A percentile compares a stretch with the other conserved stretches of the same genome.
Conservation (phyloP, 2,329 filamentous ascomycete genomes). For the Botrytis porri region DNA sequence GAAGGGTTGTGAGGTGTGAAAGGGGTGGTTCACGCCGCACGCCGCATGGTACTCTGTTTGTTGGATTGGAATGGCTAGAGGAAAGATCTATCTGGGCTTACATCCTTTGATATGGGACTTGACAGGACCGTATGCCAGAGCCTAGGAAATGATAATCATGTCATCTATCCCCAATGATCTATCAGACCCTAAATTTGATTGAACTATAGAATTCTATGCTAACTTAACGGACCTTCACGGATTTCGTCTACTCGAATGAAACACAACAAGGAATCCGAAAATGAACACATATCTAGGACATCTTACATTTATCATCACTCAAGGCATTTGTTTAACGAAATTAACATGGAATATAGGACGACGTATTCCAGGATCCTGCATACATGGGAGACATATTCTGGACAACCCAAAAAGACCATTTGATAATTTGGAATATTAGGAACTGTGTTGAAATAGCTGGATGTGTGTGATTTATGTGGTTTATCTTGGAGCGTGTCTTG, state of each 20-base stretch:
- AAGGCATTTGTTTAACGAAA: neutral
- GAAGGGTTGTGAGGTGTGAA: neutral
- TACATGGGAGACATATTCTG: neutral
- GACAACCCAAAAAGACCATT: neutral
- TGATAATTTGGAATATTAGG: neutral
- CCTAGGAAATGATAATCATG: neutral
- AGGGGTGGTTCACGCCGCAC: neutral
- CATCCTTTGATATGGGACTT: neutral
- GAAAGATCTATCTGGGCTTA: neutral
- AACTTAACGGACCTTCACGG: neutral
- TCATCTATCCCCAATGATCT: neutral
- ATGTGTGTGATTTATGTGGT: neutral
- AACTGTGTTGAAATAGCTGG: neutral
- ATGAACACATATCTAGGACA: neutral
- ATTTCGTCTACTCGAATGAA: neutral
- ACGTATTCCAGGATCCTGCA: neutral
- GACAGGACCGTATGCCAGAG: neutral
- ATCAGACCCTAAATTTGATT: neutral
- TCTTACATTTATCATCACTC: neutral
- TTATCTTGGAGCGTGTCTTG: neutral
- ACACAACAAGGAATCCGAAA: neutral
- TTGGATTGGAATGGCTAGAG: neutral
- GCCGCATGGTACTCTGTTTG: neutral
- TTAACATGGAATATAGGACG: neutral
- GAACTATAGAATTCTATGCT: neutral